A percentile compares a stretch with the other conserved stretches of the same genome.
These are phyloP conservation scores for Funneliformis caledonium DNA, from an alignment of 371 early-diverging fungal genomes.

Conservation along the genomic window DNA sequence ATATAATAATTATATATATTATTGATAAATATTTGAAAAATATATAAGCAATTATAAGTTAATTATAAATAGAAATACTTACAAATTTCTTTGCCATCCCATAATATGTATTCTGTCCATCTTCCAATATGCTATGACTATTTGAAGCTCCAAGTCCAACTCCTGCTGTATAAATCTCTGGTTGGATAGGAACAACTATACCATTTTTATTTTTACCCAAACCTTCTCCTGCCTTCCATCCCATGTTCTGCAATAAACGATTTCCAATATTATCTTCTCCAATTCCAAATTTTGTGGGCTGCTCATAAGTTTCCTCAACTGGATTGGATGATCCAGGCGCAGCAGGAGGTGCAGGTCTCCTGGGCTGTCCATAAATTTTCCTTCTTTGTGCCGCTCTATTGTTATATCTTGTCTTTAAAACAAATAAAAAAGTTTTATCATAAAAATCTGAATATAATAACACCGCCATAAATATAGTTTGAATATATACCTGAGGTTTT, in stretches of 20 bases:
- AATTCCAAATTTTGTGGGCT: conserved; percentile 49
- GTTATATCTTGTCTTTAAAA: conserved; percentile 56
- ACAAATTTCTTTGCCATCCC: neutral
- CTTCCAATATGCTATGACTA: neutral
- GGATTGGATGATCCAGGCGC: neutral
- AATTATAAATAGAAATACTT: neutral
- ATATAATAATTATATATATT: no score
- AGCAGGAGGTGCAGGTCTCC: conserved; percentile 49
- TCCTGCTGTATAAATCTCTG: conserved; percentile 1
- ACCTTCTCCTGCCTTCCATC: conserved; percentile 75
- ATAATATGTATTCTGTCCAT: neutral
- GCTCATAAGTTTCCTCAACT: conserved; percentile 41
- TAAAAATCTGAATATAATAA: neutral
- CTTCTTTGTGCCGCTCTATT: conserved; percentile 74
- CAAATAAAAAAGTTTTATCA: neutral
- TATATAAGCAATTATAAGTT: no score
- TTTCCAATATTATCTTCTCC: conserved; percentile 63
- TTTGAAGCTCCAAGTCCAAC: neutral
- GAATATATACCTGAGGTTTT: neutral
- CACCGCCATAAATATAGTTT: neutral
- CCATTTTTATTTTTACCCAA: conserved; percentile 57
- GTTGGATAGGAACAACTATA: conserved; percentile 49
- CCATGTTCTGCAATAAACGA: conserved; percentile 66
- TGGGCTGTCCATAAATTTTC: conserved; percentile 66
- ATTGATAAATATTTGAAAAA: no score